Conservation (phyloP, 202 grass and related monocot genomes). For the Dendrocalamus latiflorus region DNA sequence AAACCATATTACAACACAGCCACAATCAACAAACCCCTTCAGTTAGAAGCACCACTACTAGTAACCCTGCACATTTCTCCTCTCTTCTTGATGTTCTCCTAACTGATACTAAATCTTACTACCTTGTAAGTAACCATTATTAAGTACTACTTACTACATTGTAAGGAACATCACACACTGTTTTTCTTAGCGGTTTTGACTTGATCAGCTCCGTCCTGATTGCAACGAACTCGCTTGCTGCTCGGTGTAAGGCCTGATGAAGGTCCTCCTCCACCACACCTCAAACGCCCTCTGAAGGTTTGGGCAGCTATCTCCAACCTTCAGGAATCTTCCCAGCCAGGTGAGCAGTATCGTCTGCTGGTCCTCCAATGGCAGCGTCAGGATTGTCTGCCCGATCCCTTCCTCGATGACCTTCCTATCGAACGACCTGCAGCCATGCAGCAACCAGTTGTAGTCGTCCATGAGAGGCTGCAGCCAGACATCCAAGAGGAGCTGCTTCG, state of each 20-base stretch:
- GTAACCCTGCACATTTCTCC: neutral
- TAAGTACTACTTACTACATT: neutral
- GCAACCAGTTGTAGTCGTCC: conserved; percentile 72
- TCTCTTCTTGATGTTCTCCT: neutral
- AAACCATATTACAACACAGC: neutral
- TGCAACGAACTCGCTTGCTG: conserved; percentile 14
- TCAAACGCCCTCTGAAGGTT: conserved; percentile 82
- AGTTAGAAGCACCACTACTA: conserved; percentile 9
- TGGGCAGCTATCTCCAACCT: conserved; percentile 48
- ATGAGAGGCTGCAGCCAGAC: conserved; percentile 80
- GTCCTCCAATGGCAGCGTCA: conserved; percentile 66
- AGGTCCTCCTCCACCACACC: conserved; percentile 83
- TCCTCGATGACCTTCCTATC: conserved; percentile 55
- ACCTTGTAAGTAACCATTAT: neutral
- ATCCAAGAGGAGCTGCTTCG: conserved; percentile 36
- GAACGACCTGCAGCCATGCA: conserved; percentile 52
- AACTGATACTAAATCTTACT: neutral
- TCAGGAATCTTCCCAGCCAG: conserved; percentile 58
- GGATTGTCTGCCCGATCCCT: conserved; percentile 56
- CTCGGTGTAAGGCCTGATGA: conserved; percentile 63
- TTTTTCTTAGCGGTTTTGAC: neutral
- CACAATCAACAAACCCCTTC: neutral
- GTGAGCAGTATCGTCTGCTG: conserved; percentile 61
- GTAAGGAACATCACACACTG: neutral
- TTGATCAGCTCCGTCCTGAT: neutral